Evolutionary conservation across 2,329 filamentous ascomycete species (phyloP), one percentile per base, ranked within the genome.

Genomic region (Penicillium sp.): DNA sequence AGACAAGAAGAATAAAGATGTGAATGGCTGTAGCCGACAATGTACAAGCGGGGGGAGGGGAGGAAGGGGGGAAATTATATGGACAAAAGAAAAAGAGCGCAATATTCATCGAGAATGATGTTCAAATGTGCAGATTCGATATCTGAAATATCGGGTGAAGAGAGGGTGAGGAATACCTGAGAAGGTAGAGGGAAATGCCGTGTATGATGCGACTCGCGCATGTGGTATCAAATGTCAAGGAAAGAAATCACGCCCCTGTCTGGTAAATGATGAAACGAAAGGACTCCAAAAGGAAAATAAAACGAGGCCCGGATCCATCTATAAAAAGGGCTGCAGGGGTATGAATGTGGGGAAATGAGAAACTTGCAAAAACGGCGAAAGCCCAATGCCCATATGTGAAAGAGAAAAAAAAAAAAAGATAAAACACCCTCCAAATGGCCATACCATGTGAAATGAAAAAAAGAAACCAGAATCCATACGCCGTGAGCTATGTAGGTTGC

Each of bases 301-400:
- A 70, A 68, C 69, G 62, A 73, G 69, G 68, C 69, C 53, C 70
- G 61, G 59, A 63, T 68, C 64, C 64, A 69, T 74, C 70, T 74
- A 72, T 72, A 61, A 72, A 66, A 69, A 63, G 68, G 68, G 72
- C 68, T 72, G 58, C 67, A 60, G 68, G 72, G 72, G 72, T 75
- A 76, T 75, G 72, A 72, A 68, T 44, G 61, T 65, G 54, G 29
- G 27, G 25, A 68, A 62, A 68, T 60, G 47, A 58, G 57, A 60
- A 57, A 57, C 44, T 49, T 33, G 44, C 44, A 68, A 63, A 65
- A 60, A 59, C 58, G 63, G 60, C 58, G 45, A 57, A 53, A 41
- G 41, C 45, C 55, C 61, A 57, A 60, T 64, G 63, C 62, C 63
- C 65, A 60, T 59, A 64, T 59, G 60, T 62, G 49, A 59, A 60